Evolutionary conservation across 495 filamentous ascomycete species (phyloP), one percentile per base, ranked within the genome.

Genomic region (Hapsidospora chrysogenum): DNA sequence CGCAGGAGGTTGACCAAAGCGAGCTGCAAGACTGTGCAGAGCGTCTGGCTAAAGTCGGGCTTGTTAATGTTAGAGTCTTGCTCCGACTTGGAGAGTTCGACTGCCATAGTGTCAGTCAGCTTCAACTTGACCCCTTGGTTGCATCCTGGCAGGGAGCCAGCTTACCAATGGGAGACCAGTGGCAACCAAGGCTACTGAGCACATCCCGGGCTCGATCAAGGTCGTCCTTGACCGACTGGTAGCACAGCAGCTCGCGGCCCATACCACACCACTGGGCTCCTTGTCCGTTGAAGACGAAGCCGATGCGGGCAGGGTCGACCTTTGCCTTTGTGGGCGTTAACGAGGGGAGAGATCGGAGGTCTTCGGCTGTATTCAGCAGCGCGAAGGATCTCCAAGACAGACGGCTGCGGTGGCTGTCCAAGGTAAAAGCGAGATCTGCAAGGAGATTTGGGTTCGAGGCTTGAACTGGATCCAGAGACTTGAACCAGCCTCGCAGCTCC

Each of bases 1-100:
- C 36, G 35, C 2, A 77, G 45, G 3, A 75, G 41, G 4, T 66
- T 57, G 1, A 71, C 60, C n/a, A 78, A 39, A 1, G 57, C 59
- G n/a, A 70, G 43, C 37, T 70, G 65, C 0, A 70, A 19, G 17
- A 56, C 58, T 5, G 61, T 64, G 36, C 52, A 70, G 19, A 63
- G 21, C 4, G 63, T 49, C 39, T 68, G 63, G 7, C 56, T 54
- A 18, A 54, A 39, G 36, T 46, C 27, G 0, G 58, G 52, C 11
- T 42, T 29, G 33, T 62, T 52, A 17, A 68, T 60, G 11, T 50
- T 40, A 2, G 56, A 50, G 1, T 21, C 23, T 3, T 31, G 9
- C 2, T 35, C 22, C 11, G 29, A 20, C n/a, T n/a, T n/a, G n/a
- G n/a, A n/a, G n/a, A n/a, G n/a, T n/a, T n/a, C n/a, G n/a, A n/a